Conservation (phyloP, 345 rosid genomes). For the Eucalyptus caleyi region DNA sequence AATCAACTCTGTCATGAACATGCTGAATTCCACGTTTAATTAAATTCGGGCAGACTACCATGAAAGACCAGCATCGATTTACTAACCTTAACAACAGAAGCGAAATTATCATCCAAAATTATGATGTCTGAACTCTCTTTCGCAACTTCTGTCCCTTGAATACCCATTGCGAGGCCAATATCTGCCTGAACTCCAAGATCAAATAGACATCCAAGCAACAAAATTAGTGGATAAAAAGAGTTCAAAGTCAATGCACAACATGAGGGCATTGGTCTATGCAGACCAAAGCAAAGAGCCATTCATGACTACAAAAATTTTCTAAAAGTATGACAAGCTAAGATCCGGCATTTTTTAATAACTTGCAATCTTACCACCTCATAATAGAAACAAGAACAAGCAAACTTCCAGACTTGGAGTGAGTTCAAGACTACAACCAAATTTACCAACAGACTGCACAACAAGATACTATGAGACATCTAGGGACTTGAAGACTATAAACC, state of each 20-base stretch:
- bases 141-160: slow-evolving; percentile 97
- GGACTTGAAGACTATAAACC: not conserved
- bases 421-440: not conserved
- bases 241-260: too few species aligned
- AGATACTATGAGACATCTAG: not conserved
- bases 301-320: too few species aligned
- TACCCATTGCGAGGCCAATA: slow-evolving; percentile 97
- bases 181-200: slow-evolving; percentile 44
- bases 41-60: not conserved
- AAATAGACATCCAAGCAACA: too few species aligned
- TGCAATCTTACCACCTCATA: not conserved
- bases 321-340: not conserved
- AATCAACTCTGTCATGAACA: not conserved
- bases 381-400: not conserved
- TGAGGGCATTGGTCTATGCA: too few species aligned
- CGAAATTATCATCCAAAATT: slow-evolving; percentile 92
- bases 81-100: slow-evolving; percentile 92
- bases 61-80: not conserved
- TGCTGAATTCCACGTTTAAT: not conserved
- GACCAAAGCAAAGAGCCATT: too few species aligned
- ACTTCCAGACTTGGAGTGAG: not conserved
- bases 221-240: too few species aligned
- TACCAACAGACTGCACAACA: not conserved
- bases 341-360: not conserved
- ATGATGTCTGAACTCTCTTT: slow-evolving; percentile 97